Percentiles rank a stretch among this genome's conserved stretches.
These are phyloP conservation scores for Vigna unguiculata DNA, from an alignment of 306 rosid genomes.

Conservation along the genomic window DNA sequence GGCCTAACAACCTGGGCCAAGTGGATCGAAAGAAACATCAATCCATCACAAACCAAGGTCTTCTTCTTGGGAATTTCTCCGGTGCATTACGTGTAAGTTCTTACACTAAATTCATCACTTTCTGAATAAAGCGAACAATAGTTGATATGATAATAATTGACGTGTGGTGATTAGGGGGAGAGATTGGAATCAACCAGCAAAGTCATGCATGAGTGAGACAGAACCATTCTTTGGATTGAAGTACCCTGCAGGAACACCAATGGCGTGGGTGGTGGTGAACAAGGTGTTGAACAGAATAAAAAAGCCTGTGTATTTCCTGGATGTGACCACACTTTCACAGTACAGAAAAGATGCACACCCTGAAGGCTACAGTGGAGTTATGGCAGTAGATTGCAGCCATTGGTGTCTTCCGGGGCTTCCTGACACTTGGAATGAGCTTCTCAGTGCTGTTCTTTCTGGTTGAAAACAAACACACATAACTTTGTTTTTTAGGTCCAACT, in stretches of 20 bases:
- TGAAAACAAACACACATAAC: constrained; percentile 28
- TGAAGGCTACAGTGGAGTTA: constrained; percentile 63
- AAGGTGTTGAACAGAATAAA: constrained; percentile 70
- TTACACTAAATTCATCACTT: too few relatives aligned
- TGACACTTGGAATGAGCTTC: constrained; percentile 92
- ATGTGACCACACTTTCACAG: constrained; percentile 80
- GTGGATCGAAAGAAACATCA: constrained; percentile 71
- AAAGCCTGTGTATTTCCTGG: constrained; percentile 79
- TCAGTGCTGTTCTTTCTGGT: constrained; percentile 66
- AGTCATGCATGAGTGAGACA: constrained; percentile 71
- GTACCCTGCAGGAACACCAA: constrained; percentile 87
- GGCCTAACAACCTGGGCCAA: constrained; percentile 89
- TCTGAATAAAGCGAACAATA: too few relatives aligned
- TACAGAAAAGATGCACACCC: constrained; percentile 92
- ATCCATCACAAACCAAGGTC: constrained; percentile 79
- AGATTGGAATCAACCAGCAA: constrained; percentile 87
- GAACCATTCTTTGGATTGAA: constrained; percentile 70
- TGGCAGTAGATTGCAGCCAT: constrained; percentile 82
- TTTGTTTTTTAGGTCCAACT: constrained; percentile 36
- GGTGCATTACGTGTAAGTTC: constrained; percentile 80
- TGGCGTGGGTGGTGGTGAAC: constrained; percentile 82
- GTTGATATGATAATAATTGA: too few relatives aligned
- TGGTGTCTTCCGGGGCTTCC: constrained; percentile 99
- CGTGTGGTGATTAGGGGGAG: constrained; percentile 69
- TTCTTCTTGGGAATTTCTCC: constrained; percentile 97